A percentile compares a stretch with the other conserved stretches of the same genome.
These are phyloP conservation scores for Earliella scabrosa DNA, from an alignment of 1,284 basidiomycete genomes.

Conservation along the genomic window DNA sequence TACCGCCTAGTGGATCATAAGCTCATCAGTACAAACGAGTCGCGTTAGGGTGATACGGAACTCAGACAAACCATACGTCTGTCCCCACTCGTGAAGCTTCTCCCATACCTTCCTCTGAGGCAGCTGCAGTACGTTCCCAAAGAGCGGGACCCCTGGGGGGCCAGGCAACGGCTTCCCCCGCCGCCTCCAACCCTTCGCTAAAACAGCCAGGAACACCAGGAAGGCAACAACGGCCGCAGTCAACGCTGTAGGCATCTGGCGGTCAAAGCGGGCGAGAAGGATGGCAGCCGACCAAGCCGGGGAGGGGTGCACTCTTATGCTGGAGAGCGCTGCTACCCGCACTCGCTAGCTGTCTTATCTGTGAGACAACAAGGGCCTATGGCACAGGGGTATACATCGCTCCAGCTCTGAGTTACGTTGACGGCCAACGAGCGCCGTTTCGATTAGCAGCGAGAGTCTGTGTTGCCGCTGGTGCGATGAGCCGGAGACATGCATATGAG, in stretches of 20 bases:
- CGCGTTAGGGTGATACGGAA: too few species aligned
- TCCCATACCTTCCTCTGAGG: neutral
- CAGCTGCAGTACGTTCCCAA: slow-evolving; percentile 7
- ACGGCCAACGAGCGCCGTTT: too few species aligned
- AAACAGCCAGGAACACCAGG: neutral
- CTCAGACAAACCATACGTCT: slow-evolving; percentile 1
- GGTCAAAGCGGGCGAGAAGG: neutral
- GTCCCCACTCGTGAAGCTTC: slow-evolving; percentile 1
- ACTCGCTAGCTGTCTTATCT: too few species aligned
- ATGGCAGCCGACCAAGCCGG: too few species aligned
- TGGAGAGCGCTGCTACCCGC: too few species aligned
- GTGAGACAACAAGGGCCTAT: too few species aligned
- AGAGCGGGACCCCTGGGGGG: neutral
- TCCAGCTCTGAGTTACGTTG: too few species aligned
- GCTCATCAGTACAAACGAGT: neutral
- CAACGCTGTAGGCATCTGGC: neutral
- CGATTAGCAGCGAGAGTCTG: too few species aligned
- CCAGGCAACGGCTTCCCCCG: slow-evolving; percentile 4
- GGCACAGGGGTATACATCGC: too few species aligned
- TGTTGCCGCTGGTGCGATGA: too few species aligned
- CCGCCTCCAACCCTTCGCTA: neutral
- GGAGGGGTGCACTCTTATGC: too few species aligned
- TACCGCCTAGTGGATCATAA: slow-evolving; percentile 2
- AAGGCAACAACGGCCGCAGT: neutral
- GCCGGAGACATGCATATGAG: too few species aligned